Evolutionary conservation across 192 early-diverging fungal species (phyloP).

Genomic region (Coemansia erecta): DNA sequence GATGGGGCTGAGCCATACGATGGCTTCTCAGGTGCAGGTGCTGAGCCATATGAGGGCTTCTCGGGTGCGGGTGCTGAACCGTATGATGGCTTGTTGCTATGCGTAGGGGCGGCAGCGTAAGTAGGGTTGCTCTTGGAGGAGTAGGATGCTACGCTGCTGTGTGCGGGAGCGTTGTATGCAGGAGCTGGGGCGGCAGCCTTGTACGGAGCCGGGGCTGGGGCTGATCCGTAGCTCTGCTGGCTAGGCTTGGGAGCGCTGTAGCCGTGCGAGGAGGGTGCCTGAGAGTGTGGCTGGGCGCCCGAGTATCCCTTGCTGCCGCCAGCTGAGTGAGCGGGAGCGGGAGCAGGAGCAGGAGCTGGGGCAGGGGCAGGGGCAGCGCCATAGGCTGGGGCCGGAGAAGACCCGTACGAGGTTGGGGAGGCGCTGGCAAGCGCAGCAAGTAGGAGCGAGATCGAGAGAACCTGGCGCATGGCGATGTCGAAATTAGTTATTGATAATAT

Average conservation of each 20-base stretch:
- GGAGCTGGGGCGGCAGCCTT: constrained; percentile 9
- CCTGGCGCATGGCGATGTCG: constrained; percentile 11
- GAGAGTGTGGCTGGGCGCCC: too few relatives aligned
- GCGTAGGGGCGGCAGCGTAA: not conserved
- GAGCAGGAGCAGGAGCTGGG: constrained; percentile 3
- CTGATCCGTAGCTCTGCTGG: not conserved
- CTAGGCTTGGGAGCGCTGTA: constrained; percentile 6
- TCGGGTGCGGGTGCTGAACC: constrained; percentile 4
- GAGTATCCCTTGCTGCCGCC: too few relatives aligned
- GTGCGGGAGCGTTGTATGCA: constrained; percentile 1
- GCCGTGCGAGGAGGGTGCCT: not conserved
- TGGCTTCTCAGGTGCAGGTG: constrained; percentile 9
- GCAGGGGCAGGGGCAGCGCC: constrained; percentile 1
- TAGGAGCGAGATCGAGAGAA: constrained; percentile 28
- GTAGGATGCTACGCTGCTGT: not conserved
- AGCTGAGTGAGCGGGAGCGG: not conserved
- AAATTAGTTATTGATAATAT: not conserved
- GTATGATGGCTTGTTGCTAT: constrained; percentile 2
- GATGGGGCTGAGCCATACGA: constrained; percentile 7
- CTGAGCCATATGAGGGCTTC: not conserved
- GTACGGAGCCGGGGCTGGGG: constrained; percentile 11
- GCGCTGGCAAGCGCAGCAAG: constrained; percentile 17
- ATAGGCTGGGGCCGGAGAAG: not conserved
- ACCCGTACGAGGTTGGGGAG: constrained; percentile 2
- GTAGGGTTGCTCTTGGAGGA: constrained; percentile 1